Evolutionary conservation across 2,329 filamentous ascomycete species (phyloP), one percentile per base, ranked within the genome.

Genomic region (Thermochaetoides dissita): DNA sequence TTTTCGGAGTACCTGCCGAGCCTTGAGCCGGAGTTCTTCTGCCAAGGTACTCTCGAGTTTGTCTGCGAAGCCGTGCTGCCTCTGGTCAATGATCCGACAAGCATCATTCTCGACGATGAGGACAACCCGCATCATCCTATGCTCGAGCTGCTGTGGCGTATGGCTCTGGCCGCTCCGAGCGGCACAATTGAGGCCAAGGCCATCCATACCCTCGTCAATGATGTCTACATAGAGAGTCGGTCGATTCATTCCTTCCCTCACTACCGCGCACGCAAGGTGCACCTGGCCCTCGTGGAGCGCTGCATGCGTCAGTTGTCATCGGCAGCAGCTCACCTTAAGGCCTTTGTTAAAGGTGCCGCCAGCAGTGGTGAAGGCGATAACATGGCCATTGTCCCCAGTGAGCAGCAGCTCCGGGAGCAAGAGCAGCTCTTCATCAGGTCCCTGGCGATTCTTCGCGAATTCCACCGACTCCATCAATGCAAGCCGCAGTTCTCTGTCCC

Each of bases 91-190:
- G 63, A 68, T 31, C 50, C 55, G 6, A 55, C 57, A 24, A 64
- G 64, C 17, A 64, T 70, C 38, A 55, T 68, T 12, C 59, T 76
- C 10, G 68, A 74, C 42, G 69, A 74, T 37, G 63, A 68, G 7
- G 62, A 67, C n/a, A 61, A 67, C 8, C 56, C 74, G 29, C 64
- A 71, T 49, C 71, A 66, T 46, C 72, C 60, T 49, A 74, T 63
- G 28, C 66, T 73, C 36, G 82, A 91, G 51, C 72, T 87, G 44
- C 65, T 94, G n/a, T 94, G 88, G 88, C 75, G 77, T 24, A 75
- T 94, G 52, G 76, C 89, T 31, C 64, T 94, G 41, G 79, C 74
- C 10, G 77, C 83, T 2, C 75, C 77, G 6, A 66, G 73, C 33
- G 65, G 71, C 33, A 72, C 69, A 0, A 77, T 93, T 38, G 84